Base-by-base conservation (phyloP, 2,329 filamentous ascomycete species). In the Acephala macrosclerotiorum region DNA sequence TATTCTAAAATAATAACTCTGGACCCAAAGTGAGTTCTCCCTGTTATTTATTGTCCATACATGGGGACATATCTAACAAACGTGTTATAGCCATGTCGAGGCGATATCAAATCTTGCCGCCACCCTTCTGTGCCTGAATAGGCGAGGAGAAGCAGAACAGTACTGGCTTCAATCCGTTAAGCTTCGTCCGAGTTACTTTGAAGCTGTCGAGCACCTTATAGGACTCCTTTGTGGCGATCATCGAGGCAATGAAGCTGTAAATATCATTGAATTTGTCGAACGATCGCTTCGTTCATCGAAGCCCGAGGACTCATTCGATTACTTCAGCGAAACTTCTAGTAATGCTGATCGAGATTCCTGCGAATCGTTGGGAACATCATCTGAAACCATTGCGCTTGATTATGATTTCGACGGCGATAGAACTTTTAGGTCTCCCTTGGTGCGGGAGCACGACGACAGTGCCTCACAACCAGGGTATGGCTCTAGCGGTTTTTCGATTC, bases 201-300 rank as follows among this genome's bases (percentile, higher is more conserved):
- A 99, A 80, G 94, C 96, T 8, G 93, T 96, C 2, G 96, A 99
- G 77, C 94, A 98, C 80, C 85, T 99, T 1, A 92, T 98, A 35
- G 93, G 94, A 0, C 82, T 98, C 56, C 79, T 98, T 20, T 97
- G 95, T 76, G 88, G 86, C 58, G 92, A 89, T 67, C 91, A 96
- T 65, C 87, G 94, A 68, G 91, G 89, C 58, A 89, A 86, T 72
- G 93, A 98, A 76, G 96, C 96, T 8, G 89, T 99, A 66, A 88
- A 91, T 58, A 89, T 97, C 59, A 97, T 99, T 71, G 88, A 91
- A 70, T 92, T 89, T 75, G 89, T 99, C 8, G 94, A 99, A 78
- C 85, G 85, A 2, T 87, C 89, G 7, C 81, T 97, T 53, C 87
- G 86, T 65, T 74, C 87, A 36, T 74, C 73, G 73, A 80, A 73